These are phyloP conservation scores for Gypsophila paniculata DNA, from an alignment of 179 eudicot genomes.

Conservation along the genomic window DNA sequence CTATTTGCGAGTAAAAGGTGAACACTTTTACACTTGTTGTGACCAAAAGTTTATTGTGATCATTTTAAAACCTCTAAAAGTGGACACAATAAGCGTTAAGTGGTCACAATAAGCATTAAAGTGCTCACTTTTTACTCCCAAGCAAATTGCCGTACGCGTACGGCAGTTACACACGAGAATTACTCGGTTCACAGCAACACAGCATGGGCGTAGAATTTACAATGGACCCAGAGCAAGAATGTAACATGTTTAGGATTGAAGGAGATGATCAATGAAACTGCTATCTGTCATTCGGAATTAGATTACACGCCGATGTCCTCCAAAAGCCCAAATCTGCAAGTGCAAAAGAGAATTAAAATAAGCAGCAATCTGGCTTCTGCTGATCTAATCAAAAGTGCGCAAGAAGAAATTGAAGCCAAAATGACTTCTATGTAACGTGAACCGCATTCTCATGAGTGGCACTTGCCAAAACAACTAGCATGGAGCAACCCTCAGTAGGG, in stretches of 20 bases:
- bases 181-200: conserved; percentile 24
- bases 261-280: conserved; percentile 11
- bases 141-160: no score
- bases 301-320: conserved; percentile 70
- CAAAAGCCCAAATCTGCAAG: conserved; percentile 86
- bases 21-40: no score
- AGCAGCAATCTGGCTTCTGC: not conserved
- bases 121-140: no score
- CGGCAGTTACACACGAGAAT: no score
- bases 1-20: no score
- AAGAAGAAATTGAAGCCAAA: not conserved
- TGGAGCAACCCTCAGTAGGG: not conserved
- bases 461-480: not conserved
- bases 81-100: no score
- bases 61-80: no score
- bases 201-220: conserved; percentile 26
- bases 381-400: not conserved
- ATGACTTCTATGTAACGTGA: not conserved
- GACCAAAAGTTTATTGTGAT: no score
- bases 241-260: conserved; percentile 17
- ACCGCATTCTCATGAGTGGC: not conserved
- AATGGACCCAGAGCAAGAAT: conserved; percentile 20
- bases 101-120: no score
- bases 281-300: conserved; percentile 26
- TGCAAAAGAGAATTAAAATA: conserved; percentile 7